Conservation (phyloP, 75 land plant genomes). For the Pinus taeda region DNA sequence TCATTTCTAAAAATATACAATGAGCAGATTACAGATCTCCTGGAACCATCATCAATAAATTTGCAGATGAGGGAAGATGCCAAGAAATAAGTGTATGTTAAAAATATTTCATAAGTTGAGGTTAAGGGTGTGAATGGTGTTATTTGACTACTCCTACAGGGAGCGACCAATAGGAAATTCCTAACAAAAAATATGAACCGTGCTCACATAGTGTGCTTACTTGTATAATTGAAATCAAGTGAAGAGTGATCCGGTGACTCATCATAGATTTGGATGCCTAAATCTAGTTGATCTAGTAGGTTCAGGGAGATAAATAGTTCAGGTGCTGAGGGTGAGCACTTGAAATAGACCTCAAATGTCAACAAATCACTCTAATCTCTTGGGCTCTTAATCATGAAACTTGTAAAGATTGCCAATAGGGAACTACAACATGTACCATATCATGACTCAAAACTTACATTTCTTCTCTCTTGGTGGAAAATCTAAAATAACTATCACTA, state of each 20-base stretch:
- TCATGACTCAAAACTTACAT: conserved; percentile 96
- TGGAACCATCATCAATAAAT: conserved; percentile 84
- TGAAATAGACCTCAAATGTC: conserved; percentile 96
- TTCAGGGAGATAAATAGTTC: conserved; percentile 97
- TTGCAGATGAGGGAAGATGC: conserved; percentile 91
- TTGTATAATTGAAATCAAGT: conserved; percentile 93
- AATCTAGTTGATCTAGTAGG: conserved; percentile 97
- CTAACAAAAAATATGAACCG: conserved; percentile 95
- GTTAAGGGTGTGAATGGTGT: conserved; percentile 85
- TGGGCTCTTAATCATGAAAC: conserved; percentile 97
- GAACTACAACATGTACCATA: conserved; percentile 92
- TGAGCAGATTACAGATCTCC: conserved; percentile 91
- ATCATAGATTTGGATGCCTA: conserved; percentile 79
- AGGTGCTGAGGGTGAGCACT: conserved; percentile 95
- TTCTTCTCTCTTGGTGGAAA: conserved; percentile 41
- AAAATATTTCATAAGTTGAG: conserved; percentile 78
- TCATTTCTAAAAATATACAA: conserved; percentile 97
- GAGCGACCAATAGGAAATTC: conserved; percentile 73
- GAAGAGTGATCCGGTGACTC: conserved; percentile 84
- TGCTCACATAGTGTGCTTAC: conserved; percentile 97
- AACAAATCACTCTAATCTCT: conserved; percentile 97
- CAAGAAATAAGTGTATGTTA: conserved; percentile 92
- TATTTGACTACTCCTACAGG: conserved; percentile 80
- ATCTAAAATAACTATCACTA: no score
- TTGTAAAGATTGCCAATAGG: conserved; percentile 83